Evolutionary conservation across 108 stramenopile species (phyloP), one percentile per base, ranked within the genome.

Genomic region (Chaetoceros tenuissimus): DNA sequence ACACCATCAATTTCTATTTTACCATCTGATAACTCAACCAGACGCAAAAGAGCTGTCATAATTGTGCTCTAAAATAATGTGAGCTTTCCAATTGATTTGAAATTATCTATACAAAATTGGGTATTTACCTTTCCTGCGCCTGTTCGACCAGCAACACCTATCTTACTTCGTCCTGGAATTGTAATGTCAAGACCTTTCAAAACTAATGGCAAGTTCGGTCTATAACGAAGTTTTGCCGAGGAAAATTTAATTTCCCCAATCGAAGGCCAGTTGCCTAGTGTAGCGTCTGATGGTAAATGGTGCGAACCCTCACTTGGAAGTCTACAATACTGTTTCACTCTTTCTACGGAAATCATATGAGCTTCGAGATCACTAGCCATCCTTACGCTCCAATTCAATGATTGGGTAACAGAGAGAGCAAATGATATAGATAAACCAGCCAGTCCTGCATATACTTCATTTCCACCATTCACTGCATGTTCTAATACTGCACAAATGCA

Each of bases 341-440:
- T 69, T 61, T 97, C 93, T 3, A 94, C 93, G 27, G 89, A 73
- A 5, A 94, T 84, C 85, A 96, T 91, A 50, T 90, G 72, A 20
- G 92, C 91, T 67, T 98, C 97, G 0, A 94, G 55, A 60, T 98
- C 94, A 58, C 79, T 78, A 7, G 82, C 78, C 89, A 89, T 95
- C 46, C 96, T 78, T 18, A 96, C 95, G 48, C 76, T 80, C 96
- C 96, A 98, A 59, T 94, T 95, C 45, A 98, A 72, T 17, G 73
- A 48, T 60, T 94, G 91, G 53, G 97, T 97, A 31, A 96, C 72
- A 25, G 60, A 62, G 29, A 98, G 58, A 2, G 94, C 85, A 73
- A 86, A 97, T 16, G 90, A 87, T 25, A 99, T 84, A 8, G 92
- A 70, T 25, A 98, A 73, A 16, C 96, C 98, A 13, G 94, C 96